A percentile compares a stretch with the other conserved stretches of the same genome.
These are phyloP conservation scores for Flaveria trinervia DNA, from an alignment of 129 eudicot species.

Conservation along the genomic window DNA sequence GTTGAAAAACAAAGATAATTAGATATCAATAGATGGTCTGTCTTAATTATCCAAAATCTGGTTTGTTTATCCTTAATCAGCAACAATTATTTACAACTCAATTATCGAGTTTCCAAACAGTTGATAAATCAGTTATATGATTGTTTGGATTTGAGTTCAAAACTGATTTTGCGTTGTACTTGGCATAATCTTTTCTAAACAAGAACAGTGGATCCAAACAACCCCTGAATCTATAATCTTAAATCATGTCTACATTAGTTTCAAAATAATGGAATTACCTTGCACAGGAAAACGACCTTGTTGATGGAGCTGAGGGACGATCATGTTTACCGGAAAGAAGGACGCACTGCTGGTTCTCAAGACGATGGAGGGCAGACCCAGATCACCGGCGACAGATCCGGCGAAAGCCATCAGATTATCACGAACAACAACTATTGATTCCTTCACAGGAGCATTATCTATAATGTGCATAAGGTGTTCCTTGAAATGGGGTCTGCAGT, in stretches of 20 bases:
- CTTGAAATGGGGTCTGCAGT: no score
- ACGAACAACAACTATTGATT: background rate
- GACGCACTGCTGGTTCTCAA: constrained; percentile 30
- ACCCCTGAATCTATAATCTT: background rate
- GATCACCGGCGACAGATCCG: constrained; percentile 30
- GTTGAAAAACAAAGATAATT: no score
- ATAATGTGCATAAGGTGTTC: no score
- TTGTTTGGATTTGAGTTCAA: background rate
- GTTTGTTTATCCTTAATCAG: no score
- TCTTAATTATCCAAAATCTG: no score
- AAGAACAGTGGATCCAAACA: no score
- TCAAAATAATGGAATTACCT: constrained; percentile 5
- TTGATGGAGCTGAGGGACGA: constrained; percentile 32
- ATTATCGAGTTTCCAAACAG: no score
- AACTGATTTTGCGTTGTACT: background rate
- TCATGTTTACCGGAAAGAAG: constrained; percentile 16
- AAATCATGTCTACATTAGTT: background rate
- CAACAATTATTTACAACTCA: no score
- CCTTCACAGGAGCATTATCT: no score
- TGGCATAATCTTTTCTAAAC: no score
- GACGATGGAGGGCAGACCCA: constrained; percentile 33
- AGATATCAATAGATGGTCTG: no score
- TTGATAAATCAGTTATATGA: no score
- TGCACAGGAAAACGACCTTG: constrained; percentile 30
- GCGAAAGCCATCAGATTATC: constrained; percentile 33